Base-by-base conservation (phyloP, 306 rosid genomes). In the Potentilla sterilis region DNA sequence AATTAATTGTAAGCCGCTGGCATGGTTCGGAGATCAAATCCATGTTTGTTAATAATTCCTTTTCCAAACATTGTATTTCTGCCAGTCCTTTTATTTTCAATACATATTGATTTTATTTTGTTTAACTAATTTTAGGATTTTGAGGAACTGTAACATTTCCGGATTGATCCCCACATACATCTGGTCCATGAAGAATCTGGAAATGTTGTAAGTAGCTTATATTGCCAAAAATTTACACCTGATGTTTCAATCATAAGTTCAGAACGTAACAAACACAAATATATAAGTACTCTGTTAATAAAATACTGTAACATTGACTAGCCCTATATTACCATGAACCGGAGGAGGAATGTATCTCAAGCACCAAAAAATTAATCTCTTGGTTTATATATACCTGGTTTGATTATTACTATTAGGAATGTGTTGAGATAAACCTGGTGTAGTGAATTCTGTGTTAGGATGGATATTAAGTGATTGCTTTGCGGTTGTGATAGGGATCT, bases 81-180 rank as follows among this genome's bases (percentile, higher is more conserved):
- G 4, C 11, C 22, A 0, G 24, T 55, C 62, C 14, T 72, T 14
- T 15, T 22, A 9, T 18, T 14, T 49, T 10, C 51, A 57, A 16
- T 71, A 37, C 47, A 43, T 12, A 13, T 52, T 52, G 48, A 11
- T 3, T 59, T 35, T 35, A 24, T 35, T 14, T 52, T 21, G 2
- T 13, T 55, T 14, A 38, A 38, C 15, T n/a, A 55, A 72, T 75
- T 76, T 37, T 74, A 91, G 98, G 92, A 78, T 89, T 76, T 79
- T 93, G 79, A 93, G 98, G 79, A 91, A 82, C 41, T 87, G 96
- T 77, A 87, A 91, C 72, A 84, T 93, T 79, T 75, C 81, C 8
- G 97, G 96, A 77, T 78, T 78, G 78, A 81, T 91, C 70, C 92
- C 97, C n/a, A 49, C 81, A 37, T 85, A 85, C 75, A 69, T 88